Conservation (phyloP, 73 alveolate genomes). For the Paramecium sonneborni region DNA sequence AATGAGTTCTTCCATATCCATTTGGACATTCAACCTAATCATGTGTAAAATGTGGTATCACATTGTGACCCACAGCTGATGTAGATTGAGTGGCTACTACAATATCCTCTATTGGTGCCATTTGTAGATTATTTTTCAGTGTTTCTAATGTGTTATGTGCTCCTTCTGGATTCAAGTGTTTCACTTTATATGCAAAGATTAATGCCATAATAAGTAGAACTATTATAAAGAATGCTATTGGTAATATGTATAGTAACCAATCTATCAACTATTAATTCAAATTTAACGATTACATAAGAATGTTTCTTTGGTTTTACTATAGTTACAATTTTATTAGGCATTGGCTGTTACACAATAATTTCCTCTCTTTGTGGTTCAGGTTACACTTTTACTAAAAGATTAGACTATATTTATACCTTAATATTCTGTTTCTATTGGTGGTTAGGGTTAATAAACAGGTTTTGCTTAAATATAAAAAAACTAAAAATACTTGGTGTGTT, state of each 20-base stretch:
- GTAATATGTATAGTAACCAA: slow-evolving; percentile 18
- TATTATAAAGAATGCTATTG: background rate
- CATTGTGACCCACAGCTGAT: background rate
- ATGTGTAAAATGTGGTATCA: background rate
- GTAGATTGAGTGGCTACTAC: background rate
- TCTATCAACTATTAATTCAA: background rate
- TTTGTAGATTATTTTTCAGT: background rate
- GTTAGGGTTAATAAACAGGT: slow-evolving; percentile 3
- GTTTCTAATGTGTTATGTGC: slow-evolving; percentile 25
- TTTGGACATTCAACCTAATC: background rate
- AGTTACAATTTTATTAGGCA: background rate
- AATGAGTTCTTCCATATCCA: background rate
- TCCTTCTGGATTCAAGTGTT: slow-evolving; percentile 20
- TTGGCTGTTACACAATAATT: background rate
- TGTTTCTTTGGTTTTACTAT: background rate
- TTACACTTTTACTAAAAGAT: background rate
- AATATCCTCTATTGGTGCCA: background rate
- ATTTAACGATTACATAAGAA: slow-evolving; percentile 30
- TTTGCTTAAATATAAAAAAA: background rate
- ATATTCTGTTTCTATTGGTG: background rate
- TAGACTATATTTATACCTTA: background rate
- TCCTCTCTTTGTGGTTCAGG: background rate
- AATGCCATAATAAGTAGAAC: background rate
- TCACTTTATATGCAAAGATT: background rate
- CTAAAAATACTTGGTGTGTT: background rate